Base-by-base conservation (phyloP, 768 basidiomycete genomes). In the Lenzites betulinus region DNA sequence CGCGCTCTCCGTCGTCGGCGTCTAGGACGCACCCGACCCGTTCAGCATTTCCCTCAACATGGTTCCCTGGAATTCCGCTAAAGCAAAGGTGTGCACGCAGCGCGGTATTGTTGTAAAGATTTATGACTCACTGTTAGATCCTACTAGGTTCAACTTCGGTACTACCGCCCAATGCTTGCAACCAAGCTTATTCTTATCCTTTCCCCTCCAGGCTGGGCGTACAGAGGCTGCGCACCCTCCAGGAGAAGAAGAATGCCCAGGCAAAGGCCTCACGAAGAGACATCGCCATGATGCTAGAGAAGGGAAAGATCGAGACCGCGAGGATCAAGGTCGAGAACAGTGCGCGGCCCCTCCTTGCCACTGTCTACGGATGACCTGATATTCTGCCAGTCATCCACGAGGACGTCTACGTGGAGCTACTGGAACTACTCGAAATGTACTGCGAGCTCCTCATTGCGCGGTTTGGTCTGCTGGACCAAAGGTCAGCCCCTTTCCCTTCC, bases 361-460 rank as follows among this genome's bases (percentile, higher is more conserved):
- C 47, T 39, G 23, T 4, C 44, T 43, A 22, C 56, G 46, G n/a
- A 33, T 63, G 42, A 16, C 16, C 50, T 54, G 22, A 47, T 41
- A 9, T 35, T 39, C 47, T n/a, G 33, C 13, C 64, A 88, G 89
- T 93, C 55, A 94, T 93, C 69, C 85, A 91, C 69, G 91, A 92
- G 65, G 92, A 94, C 69, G 83, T 93, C 46, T 82, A 92, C 69
- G 77, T 93, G 46, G 95, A 98, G 70, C 81, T 98, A 25, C 77
- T 98, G 38, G 96, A 99, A 69, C 78, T 98, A 6, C 78, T 99
- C 26, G 95, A 98, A 77, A 81, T 98, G 12, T 98, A 98, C 72
- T 92, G 90, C 64, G 97, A 99, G 70, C 83, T 96, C n/a, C 76
- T 98, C 20, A 80, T 95, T 23, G 93, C 96, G 9, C 84, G 97